Evolutionary conservation across 208 protist genomes (phyloP), one percentile per base, ranked within the genome.

Genomic region (Vickermania ingenoplastis): DNA sequence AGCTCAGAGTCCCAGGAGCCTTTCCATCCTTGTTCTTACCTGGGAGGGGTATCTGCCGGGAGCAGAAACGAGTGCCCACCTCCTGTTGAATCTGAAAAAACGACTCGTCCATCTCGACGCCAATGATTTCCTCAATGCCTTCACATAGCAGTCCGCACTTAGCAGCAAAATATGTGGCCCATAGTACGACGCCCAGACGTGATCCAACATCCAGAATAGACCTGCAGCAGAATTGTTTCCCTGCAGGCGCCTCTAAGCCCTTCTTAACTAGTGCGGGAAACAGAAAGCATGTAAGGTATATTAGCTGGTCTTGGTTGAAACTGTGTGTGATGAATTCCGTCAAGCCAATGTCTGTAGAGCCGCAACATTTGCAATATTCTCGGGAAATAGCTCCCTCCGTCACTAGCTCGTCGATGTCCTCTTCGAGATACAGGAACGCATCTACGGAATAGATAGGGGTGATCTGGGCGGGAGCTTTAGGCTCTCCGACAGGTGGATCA

Each of bases 251-350:
- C 27, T 29, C 54, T 41, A 13, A n/a, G 13, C 54, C 54, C 21
- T 14, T 22, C 13, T 22, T 11, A 31, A 45, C 63, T 31, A 36
- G 65, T 45, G 7, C 72, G 25, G 53, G 79, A 48, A 86, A 45
- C 11, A 91, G 66, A 67, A 71, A 88, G 64, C 78, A 85, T 41
- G 68, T 79, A 13, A 94, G 52, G 67, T 77, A 94, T 5, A 91
- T 24, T 13, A 94, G 71, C 59, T 94, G 81, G 25, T 94, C 81
- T 49, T 79, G 67, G 2, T 82, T 84, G 59, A 94, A 87, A 67
- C 80, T 89, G 69, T 94, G 86, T 21, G 86, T 89, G 53, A 94
- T 89, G 48, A 86, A 94, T 21, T 88, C 75, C 11, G 69, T 53
- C 7, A 81, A 58, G 2, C 63, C 80, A 61, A 91, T 69, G 14